Base-by-base conservation (phyloP, 2,329 filamentous ascomycete genomes). In the Akanthomyces dipterigenus region DNA sequence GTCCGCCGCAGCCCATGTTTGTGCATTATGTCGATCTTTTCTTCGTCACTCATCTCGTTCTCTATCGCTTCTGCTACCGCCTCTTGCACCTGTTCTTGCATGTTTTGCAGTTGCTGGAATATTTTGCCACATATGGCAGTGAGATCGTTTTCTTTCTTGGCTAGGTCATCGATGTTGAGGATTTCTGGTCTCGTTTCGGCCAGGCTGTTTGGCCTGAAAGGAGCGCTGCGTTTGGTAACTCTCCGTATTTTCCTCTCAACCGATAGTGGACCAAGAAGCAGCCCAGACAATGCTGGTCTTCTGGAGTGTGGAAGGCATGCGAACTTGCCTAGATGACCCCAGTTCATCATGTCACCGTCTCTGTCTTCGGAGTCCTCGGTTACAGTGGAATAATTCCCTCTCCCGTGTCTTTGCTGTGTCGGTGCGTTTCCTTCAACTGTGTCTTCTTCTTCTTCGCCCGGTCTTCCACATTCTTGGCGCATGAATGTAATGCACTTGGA, bases 401-500 rank as follows among this genome's bases (percentile, higher is more conserved):
- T 74, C 38, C 60, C 43, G 26, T 62, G 50, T 65, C 70, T 67
- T 31, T 26, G 45, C 24, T 59, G 22, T 72, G 68, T 46, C 67
- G 70, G 14, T 3, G 22, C 64, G 81, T 72, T 45, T 78, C 75
- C 63, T 78, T 73, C 53, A 79, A 73, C 67, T 82, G 79, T 18
- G 80, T 80, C 78, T 45, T 81, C 71, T 43, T 82, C 78, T 54
- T 82, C 77, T 16, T 75, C 75, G 26, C 2, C 9, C 16, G 51
- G 14, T 8, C 83, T 82, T 12, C 81, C 82, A 8, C 82, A 78
- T 3, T 85, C 88, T 40, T 83, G 81, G 24, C 85, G 86, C 91
- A 98, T 97, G 71, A 90, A 98, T 3, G 83, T 84, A 63, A 96
- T 91, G 72, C 89, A 93, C 73, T 96, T 96, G 0, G 90, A 89